Percentiles rank a stretch among this genome's conserved stretches.
phyloP scores from a whole-genome alignment of 2,329 filamentous ascomycete species.

The Colletotrichum melonis region DNA sequence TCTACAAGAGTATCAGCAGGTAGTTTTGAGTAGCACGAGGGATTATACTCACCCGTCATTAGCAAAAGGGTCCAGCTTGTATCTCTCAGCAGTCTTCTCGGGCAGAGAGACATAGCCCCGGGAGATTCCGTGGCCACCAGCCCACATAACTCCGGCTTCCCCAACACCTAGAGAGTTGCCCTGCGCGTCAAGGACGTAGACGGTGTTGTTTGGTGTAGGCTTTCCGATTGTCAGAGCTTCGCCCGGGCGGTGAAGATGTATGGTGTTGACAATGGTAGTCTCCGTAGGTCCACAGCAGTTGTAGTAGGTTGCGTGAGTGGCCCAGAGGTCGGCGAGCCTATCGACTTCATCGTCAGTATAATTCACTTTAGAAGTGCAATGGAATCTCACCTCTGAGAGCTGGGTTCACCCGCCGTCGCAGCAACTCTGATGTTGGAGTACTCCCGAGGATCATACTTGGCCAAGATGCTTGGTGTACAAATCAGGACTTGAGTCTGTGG shows the following conservation, averaged over 20 bases:
- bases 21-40: fast-evolving
- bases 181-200: constrained; percentile 62
- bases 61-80: constrained; percentile 61
- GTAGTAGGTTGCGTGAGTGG: constrained; percentile 59
- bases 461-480: constrained; percentile 36
- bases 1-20: constrained; percentile 39
- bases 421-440: constrained; percentile 35
- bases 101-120: constrained; percentile 66
- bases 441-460: constrained; percentile 32
- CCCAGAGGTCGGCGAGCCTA: constrained; percentile 65
- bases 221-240: constrained; percentile 62
- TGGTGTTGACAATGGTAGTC: constrained; percentile 68
- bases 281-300: constrained; percentile 72
- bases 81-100: constrained; percentile 61
- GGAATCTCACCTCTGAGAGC: constrained; percentile 22
- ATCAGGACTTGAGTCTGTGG: constrained; percentile 27
- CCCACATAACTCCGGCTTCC: constrained; percentile 65
- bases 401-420: constrained; percentile 36
- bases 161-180: constrained; percentile 57
- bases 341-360: background rate
- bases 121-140: constrained; percentile 65
- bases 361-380: background rate
- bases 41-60: constrained; percentile 57
- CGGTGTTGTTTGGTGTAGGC: constrained; percentile 66
- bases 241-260: constrained; percentile 44